Percentiles rank a stretch among this genome's conserved stretches.
phyloP scores from a whole-genome alignment of 768 basidiomycete species.

The Coprinopsis sp. region DNA sequence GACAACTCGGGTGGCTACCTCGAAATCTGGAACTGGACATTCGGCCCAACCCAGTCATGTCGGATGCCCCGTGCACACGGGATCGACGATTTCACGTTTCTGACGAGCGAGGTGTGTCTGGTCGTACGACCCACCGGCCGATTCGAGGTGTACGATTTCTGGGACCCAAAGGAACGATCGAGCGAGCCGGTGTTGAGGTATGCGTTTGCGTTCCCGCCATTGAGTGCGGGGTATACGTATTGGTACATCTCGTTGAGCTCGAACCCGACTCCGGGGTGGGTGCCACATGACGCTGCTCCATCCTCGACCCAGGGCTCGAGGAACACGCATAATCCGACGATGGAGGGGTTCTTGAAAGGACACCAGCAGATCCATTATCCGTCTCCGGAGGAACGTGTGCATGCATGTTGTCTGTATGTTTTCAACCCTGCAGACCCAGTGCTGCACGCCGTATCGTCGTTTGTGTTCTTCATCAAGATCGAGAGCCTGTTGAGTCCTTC shows the following conservation, averaged over 20 bases:
- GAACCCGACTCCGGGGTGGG: slow-evolving; percentile 43
- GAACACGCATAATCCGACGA: too few species aligned
- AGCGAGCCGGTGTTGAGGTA: slow-evolving; percentile 31
- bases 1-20: slow-evolving; percentile 39
- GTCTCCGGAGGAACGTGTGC: slow-evolving; percentile 43
- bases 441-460: slow-evolving; percentile 31
- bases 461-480: slow-evolving; percentile 47
- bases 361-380: slow-evolving; percentile 39
- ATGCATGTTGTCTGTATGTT: slow-evolving; percentile 45
- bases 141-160: slow-evolving; percentile 48
- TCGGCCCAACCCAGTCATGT: slow-evolving; percentile 36
- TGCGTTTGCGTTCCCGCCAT: slow-evolving; percentile 38
- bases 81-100: slow-evolving; percentile 52
- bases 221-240: slow-evolving; percentile 42
- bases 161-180: slow-evolving; percentile 26
- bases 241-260: slow-evolving; percentile 54
- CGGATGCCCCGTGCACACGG: slow-evolving; percentile 35
- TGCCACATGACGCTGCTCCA: too few species aligned
- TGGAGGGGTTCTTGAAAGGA: slow-evolving; percentile 10
- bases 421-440: slow-evolving; percentile 31
- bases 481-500: slow-evolving; percentile 34
- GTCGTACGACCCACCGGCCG: slow-evolving; percentile 41
- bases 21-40: slow-evolving; percentile 49
- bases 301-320: slow-evolving; percentile 7
- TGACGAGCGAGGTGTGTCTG: slow-evolving; percentile 42